A percentile compares a stretch with the other conserved stretches of the same genome.
phyloP scores from a whole-genome alignment of 1,139 yeast genomes.

The Magnusiomyces clavatus region DNA sequence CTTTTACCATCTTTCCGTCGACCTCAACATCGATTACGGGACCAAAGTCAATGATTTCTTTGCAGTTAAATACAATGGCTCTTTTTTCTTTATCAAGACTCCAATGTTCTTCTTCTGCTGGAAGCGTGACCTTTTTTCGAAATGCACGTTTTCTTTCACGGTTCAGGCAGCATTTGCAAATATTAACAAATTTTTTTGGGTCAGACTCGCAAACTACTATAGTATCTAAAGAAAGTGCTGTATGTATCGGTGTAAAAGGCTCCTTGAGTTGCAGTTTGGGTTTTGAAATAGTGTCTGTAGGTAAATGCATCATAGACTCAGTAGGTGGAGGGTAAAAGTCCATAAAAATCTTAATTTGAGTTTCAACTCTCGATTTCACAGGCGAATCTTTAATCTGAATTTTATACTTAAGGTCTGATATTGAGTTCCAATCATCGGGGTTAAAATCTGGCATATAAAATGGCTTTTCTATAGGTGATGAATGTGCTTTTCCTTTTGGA shows the following conservation, averaged over 20 bases:
- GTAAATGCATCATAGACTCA: slow-evolving; percentile 61
- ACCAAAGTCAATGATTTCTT: slow-evolving; percentile 72
- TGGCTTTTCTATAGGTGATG: slow-evolving; percentile 13
- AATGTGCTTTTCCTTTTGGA: neutral
- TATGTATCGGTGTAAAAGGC: slow-evolving; percentile 29
- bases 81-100: slow-evolving; percentile 64
- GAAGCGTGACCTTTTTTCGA: slow-evolving; percentile 54
- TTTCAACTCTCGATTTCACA: slow-evolving; percentile 76
- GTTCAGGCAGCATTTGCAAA: slow-evolving; percentile 77
- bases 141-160: slow-evolving; percentile 88
- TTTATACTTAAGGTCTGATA: slow-evolving; percentile 42
- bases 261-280: slow-evolving; percentile 57
- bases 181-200: slow-evolving; percentile 50
- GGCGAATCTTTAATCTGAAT: slow-evolving; percentile 58
- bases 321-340: slow-evolving; percentile 66
- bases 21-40: slow-evolving; percentile 29
- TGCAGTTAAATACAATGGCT: slow-evolving; percentile 81
- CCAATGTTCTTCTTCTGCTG: slow-evolving; percentile 65
- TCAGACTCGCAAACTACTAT: slow-evolving; percentile 32
- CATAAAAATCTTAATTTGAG: slow-evolving; percentile 71
- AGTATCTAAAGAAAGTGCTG: slow-evolving; percentile 28
- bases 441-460: slow-evolving; percentile 30
- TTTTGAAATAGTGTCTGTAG: slow-evolving; percentile 77
- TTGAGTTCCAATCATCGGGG: slow-evolving; percentile 28
- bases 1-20: slow-evolving; percentile 36